These are phyloP conservation scores for Macrocybe gigantea DNA, from an alignment of 768 basidiomycete genomes.

Conservation along the genomic window DNA sequence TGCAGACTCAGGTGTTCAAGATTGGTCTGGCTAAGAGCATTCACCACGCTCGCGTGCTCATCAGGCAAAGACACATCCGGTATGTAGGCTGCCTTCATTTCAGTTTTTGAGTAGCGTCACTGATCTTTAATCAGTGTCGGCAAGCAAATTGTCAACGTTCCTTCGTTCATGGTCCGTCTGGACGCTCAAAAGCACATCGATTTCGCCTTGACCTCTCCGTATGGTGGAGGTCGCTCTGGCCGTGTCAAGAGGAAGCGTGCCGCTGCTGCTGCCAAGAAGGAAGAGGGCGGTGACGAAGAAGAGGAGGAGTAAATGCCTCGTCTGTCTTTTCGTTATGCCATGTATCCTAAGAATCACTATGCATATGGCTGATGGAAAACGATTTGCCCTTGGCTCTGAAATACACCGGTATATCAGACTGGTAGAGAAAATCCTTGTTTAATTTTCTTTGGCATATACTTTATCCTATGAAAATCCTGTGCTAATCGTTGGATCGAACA, in stretches of 20 bases:
- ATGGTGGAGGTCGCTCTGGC: constrained; percentile 90
- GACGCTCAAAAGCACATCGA: constrained; percentile 99
- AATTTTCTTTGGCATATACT: no score
- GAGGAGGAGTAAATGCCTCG: constrained; percentile 68
- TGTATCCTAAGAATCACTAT: constrained; percentile 16
- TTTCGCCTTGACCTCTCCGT: constrained; percentile 95
- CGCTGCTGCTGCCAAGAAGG: constrained; percentile 86
- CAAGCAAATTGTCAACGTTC: constrained; percentile 98
- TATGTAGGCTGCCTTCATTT: constrained; percentile 27
- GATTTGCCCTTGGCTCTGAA: background rate
- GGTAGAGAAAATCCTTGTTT: no score
- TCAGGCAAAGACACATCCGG: constrained; percentile 98
- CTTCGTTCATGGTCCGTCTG: constrained; percentile 97
- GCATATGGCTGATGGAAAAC: constrained; percentile 11
- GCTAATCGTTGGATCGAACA: constrained; percentile 23
- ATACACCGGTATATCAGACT: background rate
- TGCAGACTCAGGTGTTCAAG: constrained; percentile 99
- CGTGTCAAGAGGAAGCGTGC: constrained; percentile 99
- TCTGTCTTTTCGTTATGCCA: constrained; percentile 2
- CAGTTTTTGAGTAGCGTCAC: background rate
- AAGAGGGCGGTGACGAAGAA: constrained; percentile 84
- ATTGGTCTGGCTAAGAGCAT: constrained; percentile 95
- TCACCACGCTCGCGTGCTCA: constrained; percentile 97
- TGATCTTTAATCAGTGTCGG: constrained; percentile 60
- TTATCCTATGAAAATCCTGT: constrained; percentile 20